Evolutionary conservation across 306 rosid genomes (phyloP), one percentile per base, ranked within the genome.

Genomic region (Cucumis hystrix): DNA sequence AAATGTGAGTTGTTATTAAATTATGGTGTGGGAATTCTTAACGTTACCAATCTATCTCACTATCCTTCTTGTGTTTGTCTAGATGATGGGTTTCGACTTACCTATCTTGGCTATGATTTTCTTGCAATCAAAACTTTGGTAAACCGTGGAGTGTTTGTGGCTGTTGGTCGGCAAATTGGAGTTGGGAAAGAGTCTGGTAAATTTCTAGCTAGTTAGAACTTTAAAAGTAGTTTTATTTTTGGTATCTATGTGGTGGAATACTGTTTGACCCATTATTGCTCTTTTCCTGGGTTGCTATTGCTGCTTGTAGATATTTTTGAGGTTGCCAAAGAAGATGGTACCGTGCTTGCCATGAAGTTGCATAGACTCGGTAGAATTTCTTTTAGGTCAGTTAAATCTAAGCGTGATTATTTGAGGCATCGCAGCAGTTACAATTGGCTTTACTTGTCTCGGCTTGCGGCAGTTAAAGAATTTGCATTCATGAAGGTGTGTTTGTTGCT

Each of bases 171-270:
- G 43, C 97, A 94, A 79, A 92, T 94, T 75, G 98, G 98, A 1
- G 98, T 94, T 45, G 98, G 97, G 71, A 94, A 94, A 85, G 98
- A 94, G 81, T 94, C 98, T 60, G 97, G 98, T 91, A 87, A 33
- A 30, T 66, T 75, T 70, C 30, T 43, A 25, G 66, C 75, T 21
- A 12, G 37, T 17, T 8, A 1, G 14, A 17, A 11, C 18, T 33
- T 16, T 37, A 74, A 28, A 5, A 16, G 35, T 37, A 20, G 39
- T 67, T 64, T n/a, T 8, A 25, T 43, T 18, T 74, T 30, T 60
- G 67, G 37, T 28, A 30, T 33, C 30, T 20, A 6, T 18, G 9
- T 9, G 25, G 35, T 41, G 56, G 35, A 65, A 43, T 68, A 37
- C 16, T 60, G 2, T 58, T 58, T 76, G 65, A 60, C 14, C 9